Conservation (phyloP, 106 monocot species). For the Cymbidium sinense region DNA sequence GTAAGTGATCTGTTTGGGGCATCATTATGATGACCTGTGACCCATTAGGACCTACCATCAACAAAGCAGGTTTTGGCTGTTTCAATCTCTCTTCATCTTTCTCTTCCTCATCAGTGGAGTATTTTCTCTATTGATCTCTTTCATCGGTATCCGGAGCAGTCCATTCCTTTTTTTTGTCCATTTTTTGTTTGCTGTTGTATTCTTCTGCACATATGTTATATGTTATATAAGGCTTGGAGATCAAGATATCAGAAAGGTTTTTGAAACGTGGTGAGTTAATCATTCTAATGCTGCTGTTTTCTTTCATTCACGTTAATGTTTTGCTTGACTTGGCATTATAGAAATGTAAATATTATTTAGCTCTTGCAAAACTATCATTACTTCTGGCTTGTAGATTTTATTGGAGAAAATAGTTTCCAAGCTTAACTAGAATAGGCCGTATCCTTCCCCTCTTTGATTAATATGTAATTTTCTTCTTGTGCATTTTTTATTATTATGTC, state of each 20-base stretch:
- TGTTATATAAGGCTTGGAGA: slow-evolving; percentile 4
- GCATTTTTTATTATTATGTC: not conserved
- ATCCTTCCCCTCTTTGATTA: not conserved
- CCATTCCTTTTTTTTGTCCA: not conserved
- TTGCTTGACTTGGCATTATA: not conserved
- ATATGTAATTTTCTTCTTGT: not conserved
- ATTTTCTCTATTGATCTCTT: not conserved
- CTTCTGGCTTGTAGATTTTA: not conserved
- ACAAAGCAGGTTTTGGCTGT: not conserved
- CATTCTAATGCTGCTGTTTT: not conserved
- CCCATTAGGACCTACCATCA: no score
- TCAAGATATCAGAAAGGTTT: not conserved
- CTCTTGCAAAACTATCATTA: not conserved
- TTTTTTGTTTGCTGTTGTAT: not conserved
- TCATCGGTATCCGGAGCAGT: not conserved
- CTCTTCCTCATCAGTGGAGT: not conserved
- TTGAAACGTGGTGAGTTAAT: not conserved
- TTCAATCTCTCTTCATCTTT: not conserved
- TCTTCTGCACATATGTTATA: not conserved
- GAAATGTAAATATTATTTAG: not conserved
- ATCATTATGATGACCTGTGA: not conserved
- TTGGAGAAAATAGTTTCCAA: not conserved
- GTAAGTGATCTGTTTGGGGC: not conserved
- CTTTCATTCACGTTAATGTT: not conserved
- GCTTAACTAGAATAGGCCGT: not conserved